A percentile compares a stretch with the other conserved stretches of the same genome.
phyloP scores from a whole-genome alignment of 441 rosid genomes.

The Flueggea neowawraea region DNA sequence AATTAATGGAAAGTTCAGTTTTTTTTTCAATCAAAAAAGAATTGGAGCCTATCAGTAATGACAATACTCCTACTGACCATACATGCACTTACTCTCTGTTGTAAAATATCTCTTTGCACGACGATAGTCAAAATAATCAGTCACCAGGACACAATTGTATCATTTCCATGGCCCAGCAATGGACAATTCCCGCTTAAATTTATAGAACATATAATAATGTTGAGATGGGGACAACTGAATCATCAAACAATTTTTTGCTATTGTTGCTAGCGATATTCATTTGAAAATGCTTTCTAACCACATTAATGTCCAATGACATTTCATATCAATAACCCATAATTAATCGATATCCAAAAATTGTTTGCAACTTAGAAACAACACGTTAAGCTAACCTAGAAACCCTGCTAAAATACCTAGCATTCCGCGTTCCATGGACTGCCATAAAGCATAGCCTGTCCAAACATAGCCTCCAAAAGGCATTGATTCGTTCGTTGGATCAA shows the following conservation, averaged over 20 bases:
- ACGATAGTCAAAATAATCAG: too few relatives aligned
- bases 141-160: too few relatives aligned
- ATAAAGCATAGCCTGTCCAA: background rate
- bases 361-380: background rate
- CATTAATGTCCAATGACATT: too few relatives aligned
- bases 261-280: too few relatives aligned
- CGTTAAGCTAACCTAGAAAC: too few relatives aligned
- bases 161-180: conserved; percentile 15
- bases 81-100: too few relatives aligned
- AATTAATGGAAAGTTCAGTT: background rate
- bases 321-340: too few relatives aligned
- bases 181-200: background rate
- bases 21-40: too few relatives aligned
- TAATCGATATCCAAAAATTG: background rate
- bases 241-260: background rate
- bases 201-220: background rate
- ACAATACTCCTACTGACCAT: too few relatives aligned
- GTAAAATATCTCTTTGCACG: too few relatives aligned
- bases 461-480: background rate
- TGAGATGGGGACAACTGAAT: background rate
- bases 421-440: conserved; percentile 2
- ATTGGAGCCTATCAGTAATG: too few relatives aligned
- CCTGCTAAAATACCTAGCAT: background rate
- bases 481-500: background rate
- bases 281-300: too few relatives aligned